Percentiles rank a stretch among this genome's conserved stretches.
phyloP scores from a whole-genome alignment of 345 rosid species.

The Rhizophora apiculata region DNA sequence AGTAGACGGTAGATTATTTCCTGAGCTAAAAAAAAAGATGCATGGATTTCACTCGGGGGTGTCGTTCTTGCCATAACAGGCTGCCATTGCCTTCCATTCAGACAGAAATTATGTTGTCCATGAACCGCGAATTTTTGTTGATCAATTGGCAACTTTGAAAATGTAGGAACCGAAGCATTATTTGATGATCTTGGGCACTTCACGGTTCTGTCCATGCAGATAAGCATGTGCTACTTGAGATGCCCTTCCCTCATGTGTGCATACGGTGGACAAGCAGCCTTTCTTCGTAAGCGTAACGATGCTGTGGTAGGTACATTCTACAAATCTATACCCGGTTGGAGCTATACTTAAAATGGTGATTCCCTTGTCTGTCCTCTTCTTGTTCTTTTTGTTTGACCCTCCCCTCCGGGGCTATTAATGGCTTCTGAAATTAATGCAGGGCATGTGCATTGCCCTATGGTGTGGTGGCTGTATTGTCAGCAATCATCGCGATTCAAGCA shows the following conservation, averaged over 20 bases:
- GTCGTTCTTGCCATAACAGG: conserved; percentile 32
- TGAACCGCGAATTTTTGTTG: no score
- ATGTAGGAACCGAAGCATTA: conserved; percentile 31
- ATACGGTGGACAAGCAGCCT: conserved; percentile 40
- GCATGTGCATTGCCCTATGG: conserved; percentile 54
- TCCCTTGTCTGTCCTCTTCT: background rate
- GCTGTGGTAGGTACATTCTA: conserved; percentile 28
- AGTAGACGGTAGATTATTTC: conserved; percentile 25
- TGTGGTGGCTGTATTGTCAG: conserved; percentile 37
- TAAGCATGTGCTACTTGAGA: conserved; percentile 27
- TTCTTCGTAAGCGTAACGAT: conserved; percentile 28
- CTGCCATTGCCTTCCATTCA: background rate
- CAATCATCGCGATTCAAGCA: conserved; percentile 52
- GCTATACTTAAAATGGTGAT: background rate
- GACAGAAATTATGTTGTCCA: no score
- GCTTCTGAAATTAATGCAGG: conserved; percentile 18
- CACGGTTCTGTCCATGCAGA: conserved; percentile 26
- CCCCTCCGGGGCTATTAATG: background rate
- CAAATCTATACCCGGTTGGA: conserved; percentile 33
- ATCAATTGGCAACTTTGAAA: background rate
- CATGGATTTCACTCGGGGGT: conserved; percentile 36
- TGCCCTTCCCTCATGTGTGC: conserved; percentile 25
- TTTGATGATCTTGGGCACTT: conserved; percentile 33
- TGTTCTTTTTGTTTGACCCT: background rate
- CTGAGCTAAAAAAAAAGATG: conserved; percentile 22